phyloP scores from a whole-genome alignment of 2,329 filamentous ascomycete genomes.

The Fusarium circinatum region DNA sequence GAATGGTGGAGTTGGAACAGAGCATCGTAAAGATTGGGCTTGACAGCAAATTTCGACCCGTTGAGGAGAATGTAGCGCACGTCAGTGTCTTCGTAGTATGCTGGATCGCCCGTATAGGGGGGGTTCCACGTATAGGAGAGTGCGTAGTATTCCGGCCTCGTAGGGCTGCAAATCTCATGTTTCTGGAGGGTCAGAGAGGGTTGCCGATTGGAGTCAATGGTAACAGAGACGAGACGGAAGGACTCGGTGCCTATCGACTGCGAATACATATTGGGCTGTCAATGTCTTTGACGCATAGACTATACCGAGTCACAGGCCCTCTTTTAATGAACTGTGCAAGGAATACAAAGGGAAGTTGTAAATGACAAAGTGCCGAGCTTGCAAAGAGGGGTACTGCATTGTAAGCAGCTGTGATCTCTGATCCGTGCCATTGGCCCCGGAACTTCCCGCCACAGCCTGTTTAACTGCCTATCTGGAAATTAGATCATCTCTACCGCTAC shows the following conservation, averaged over 20 bases:
- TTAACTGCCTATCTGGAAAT: no score
- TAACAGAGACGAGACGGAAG: neutral
- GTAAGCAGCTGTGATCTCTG: neutral
- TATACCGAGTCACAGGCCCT: neutral
- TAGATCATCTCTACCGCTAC: no score
- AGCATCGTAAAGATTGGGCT: neutral
- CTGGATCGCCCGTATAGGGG: neutral
- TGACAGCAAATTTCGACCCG: neutral
- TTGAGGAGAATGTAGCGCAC: neutral
- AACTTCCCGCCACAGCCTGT: neutral
- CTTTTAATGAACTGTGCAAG: neutral
- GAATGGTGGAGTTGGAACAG: neutral
- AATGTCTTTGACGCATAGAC: rapidly evolving
- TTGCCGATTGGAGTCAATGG: neutral
- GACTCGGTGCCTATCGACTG: neutral
- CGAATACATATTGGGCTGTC: neutral
- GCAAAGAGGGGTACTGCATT: neutral
- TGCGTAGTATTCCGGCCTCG: neutral
- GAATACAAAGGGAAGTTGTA: neutral
- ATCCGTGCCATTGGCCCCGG: neutral
- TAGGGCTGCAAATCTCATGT: neutral
- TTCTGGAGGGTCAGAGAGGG: neutral
- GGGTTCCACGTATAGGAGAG: neutral
- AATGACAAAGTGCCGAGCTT: neutral
- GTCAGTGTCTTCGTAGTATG: neutral